Conservation (phyloP, 2,329 filamentous ascomycete genomes). For the Fusarium subtropicale region DNA sequence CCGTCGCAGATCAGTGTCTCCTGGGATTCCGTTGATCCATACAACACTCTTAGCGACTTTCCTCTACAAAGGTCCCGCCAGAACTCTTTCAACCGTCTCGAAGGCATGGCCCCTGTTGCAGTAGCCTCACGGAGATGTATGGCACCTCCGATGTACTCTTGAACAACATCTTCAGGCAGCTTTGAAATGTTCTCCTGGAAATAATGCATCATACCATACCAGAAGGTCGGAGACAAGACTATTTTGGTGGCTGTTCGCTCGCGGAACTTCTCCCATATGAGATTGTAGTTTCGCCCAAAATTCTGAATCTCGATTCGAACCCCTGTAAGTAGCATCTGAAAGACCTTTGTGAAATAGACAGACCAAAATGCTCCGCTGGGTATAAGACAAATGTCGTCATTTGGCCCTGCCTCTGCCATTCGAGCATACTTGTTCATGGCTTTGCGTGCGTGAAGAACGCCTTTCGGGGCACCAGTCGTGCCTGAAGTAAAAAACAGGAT, state of each 20-base stretch:
- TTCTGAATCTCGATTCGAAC: conserved; percentile 22
- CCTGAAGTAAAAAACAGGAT: conserved; percentile 13
- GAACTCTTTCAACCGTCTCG: not conserved
- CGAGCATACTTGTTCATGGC: conserved; percentile 21
- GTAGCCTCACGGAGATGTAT: not conserved
- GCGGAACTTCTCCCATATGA: conserved; percentile 21
- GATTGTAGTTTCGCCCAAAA: conserved; percentile 20
- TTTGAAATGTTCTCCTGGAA: conserved; percentile 3
- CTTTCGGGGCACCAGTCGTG: conserved; percentile 14
- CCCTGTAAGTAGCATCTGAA: conserved; percentile 17
- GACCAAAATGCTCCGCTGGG: conserved; percentile 25
- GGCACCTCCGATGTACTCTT: not conserved
- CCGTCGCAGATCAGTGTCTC: not conserved
- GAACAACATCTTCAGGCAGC: not conserved
- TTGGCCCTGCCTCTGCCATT: conserved; percentile 6
- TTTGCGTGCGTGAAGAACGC: conserved; percentile 12
- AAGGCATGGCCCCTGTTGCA: conserved; percentile 6
- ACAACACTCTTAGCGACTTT: not conserved
- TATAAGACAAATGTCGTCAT: conserved; percentile 20
- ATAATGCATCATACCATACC: conserved; percentile 27
- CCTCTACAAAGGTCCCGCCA: not conserved
- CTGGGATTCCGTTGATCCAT: conserved; percentile 1
- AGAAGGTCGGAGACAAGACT: conserved; percentile 21
- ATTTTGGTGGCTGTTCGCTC: conserved; percentile 11
- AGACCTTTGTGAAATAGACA: conserved; percentile 15